Base-by-base conservation (phyloP, 768 basidiomycete genomes). In the Leccinum broughii region DNA sequence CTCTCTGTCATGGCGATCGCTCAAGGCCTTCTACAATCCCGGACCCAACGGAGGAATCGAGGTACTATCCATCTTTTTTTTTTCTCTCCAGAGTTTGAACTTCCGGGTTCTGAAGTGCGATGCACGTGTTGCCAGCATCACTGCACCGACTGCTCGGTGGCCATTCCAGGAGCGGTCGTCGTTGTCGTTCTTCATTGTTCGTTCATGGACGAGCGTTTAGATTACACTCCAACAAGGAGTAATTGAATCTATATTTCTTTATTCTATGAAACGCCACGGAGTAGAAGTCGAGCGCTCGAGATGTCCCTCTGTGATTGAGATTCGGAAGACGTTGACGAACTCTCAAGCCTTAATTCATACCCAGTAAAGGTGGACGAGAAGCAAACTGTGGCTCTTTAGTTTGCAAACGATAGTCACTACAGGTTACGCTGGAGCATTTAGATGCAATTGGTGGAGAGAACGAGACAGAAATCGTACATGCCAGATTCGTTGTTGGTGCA, bases 1-100 rank as follows among this genome's bases (percentile, higher is more conserved):
- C 13, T 8, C 11, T 49, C 15, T n/a, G 1, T 14, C 22, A 8
- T 3, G 6, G 10, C 10, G 20, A 17, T 34, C 22, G 3, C 55
- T 35, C 4, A 52, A 92, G 90, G 85, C 88, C 8, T 90, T 91
- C 70, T 92, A 91, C 66, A 88, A 90, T 64, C 89, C 90, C 3
- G 76, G 78, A 22, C 72, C 77, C 1, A 65, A 79, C 35, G 87
- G 87, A 15, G 85, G 81, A 4, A 88, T 92, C 39, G 80, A 86
- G 77, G 89, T 86, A 53, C 41, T 73, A 49, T 13, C 37, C 9
- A 14, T 39, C 4, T 48, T 32, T 15, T 13, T 20, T 52, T 20
- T 4, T 11, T 11, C 41, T 52, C 37, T 51, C 52, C 49, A 14
- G 30, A 37, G 20, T 50, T 52, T 64, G 26, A 59, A 28, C 7